Conservation (phyloP, 306 rosid genomes). For the Dryas alaskensis region DNA sequence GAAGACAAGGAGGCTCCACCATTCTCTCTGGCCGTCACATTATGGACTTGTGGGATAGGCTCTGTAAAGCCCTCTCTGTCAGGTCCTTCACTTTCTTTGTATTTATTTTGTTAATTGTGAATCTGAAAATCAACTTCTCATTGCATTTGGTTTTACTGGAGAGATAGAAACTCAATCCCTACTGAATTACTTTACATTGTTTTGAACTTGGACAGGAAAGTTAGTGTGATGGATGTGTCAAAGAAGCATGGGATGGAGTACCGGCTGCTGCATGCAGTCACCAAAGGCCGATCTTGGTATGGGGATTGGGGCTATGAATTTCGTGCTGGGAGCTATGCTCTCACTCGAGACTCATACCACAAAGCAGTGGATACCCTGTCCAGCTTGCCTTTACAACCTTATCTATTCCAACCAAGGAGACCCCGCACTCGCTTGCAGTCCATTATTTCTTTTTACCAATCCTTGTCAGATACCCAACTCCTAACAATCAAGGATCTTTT, state of each 20-base stretch:
- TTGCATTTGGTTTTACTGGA: too few relatives aligned
- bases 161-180: too few relatives aligned
- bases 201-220: slow-evolving; percentile 40
- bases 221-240: slow-evolving; percentile 75
- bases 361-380: slow-evolving; percentile 48
- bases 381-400: slow-evolving; percentile 37
- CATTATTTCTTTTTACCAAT: slow-evolving; percentile 56
- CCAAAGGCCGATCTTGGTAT: slow-evolving; percentile 57
- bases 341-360: slow-evolving; percentile 51
- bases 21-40: slow-evolving; percentile 54
- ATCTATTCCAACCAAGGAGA: slow-evolving; percentile 43
- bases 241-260: slow-evolving; percentile 64
- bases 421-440: slow-evolving; percentile 42
- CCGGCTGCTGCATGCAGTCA: slow-evolving; percentile 57
- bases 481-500: slow-evolving; percentile 57
- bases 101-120: background rate
- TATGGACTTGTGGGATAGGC: slow-evolving; percentile 73
- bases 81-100: slow-evolving; percentile 31
- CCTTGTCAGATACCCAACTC: slow-evolving; percentile 44
- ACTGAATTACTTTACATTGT: background rate
- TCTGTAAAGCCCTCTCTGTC: slow-evolving; percentile 48
- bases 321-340: slow-evolving; percentile 70
- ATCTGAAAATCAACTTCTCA: background rate
- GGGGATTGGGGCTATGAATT: slow-evolving; percentile 76
- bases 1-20: slow-evolving; percentile 61